phyloP scores from a whole-genome alignment of 192 early-diverging fungal genomes.

The Chytriomyces confervae region DNA sequence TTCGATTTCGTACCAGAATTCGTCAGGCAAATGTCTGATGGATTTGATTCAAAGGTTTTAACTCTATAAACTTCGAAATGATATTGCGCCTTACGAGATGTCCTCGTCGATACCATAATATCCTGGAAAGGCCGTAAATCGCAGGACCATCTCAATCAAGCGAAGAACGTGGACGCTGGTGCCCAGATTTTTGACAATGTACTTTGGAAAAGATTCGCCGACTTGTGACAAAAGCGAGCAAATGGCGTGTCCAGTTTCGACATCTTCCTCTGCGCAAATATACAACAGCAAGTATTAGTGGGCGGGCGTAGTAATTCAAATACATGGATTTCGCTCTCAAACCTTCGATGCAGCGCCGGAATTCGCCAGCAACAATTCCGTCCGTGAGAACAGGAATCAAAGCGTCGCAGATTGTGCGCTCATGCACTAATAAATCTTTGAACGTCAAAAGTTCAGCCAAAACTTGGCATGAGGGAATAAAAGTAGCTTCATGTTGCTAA shows the following conservation, averaged over 20 bases:
- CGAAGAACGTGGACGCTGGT: slow-evolving; percentile 9
- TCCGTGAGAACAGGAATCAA: slow-evolving; percentile 42
- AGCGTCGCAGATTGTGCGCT: slow-evolving; percentile 40
- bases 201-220: slow-evolving; percentile 46
- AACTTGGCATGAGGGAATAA: slow-evolving; percentile 41
- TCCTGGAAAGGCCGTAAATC: slow-evolving; percentile 46
- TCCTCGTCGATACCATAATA: slow-evolving; percentile 51
- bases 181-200: slow-evolving; percentile 33
- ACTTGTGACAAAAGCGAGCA: slow-evolving; percentile 45
- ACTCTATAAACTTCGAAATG: neutral
- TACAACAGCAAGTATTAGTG: neutral
- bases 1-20: slow-evolving; percentile 39
- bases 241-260: slow-evolving; percentile 31
- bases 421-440: slow-evolving; percentile 36
- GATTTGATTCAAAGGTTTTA: neutral
- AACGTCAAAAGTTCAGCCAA: slow-evolving; percentile 47
- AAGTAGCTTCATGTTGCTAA: slow-evolving; percentile 35
- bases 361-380: slow-evolving; percentile 41
- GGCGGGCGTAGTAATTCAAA: neutral
- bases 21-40: slow-evolving; percentile 22
- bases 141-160: slow-evolving; percentile 49
- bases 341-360: slow-evolving; percentile 45
- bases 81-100: slow-evolving; percentile 36
- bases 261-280: slow-evolving; percentile 40
- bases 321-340: neutral